Evolutionary conservation across 805 yeast species (phyloP).

Genomic region (Teunomyces atbi): DNA sequence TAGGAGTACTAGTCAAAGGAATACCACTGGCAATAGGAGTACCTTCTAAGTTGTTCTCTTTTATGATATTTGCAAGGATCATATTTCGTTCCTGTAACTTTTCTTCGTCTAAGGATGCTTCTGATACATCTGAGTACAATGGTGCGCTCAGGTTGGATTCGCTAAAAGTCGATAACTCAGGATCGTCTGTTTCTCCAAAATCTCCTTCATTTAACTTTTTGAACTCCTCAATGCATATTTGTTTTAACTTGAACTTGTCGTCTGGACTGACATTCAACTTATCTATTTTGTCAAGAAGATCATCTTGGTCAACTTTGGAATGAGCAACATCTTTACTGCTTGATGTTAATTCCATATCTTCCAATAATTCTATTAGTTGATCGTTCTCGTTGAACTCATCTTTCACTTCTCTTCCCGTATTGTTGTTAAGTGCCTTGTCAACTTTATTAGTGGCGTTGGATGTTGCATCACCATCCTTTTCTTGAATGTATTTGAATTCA

Average conservation of each 20-base stretch:
- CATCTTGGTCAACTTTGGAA: constrained; percentile 15
- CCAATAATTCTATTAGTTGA: constrained; percentile 28
- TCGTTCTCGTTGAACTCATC: constrained; percentile 8
- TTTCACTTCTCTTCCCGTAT: background rate
- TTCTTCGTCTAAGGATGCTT: constrained; percentile 9
- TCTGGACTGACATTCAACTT: constrained; percentile 21
- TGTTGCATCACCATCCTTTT: background rate
- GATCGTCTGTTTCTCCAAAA: constrained; percentile 5
- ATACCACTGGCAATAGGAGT: constrained; percentile 4
- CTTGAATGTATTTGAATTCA: background rate
- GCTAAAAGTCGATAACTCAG: constrained; percentile 10
- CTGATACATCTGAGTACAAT: constrained; percentile 5
- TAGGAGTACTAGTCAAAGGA: constrained; percentile 10
- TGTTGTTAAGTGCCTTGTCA: background rate
- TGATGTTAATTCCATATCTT: constrained; percentile 34
- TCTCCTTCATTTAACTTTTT: constrained; percentile 10
- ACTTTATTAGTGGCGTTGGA: background rate
- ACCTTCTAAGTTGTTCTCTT: constrained; percentile 12
- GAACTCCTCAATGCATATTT: constrained; percentile 20
- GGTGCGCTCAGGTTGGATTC: background rate
- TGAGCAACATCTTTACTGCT: constrained; percentile 1
- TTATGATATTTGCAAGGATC: constrained; percentile 13
- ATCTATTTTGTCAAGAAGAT: constrained; percentile 25
- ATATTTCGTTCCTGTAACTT: constrained; percentile 9
- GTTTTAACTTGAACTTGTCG: constrained; percentile 28